Conservation (phyloP, 768 basidiomycete species). For the Lepiota venenata region DNA sequence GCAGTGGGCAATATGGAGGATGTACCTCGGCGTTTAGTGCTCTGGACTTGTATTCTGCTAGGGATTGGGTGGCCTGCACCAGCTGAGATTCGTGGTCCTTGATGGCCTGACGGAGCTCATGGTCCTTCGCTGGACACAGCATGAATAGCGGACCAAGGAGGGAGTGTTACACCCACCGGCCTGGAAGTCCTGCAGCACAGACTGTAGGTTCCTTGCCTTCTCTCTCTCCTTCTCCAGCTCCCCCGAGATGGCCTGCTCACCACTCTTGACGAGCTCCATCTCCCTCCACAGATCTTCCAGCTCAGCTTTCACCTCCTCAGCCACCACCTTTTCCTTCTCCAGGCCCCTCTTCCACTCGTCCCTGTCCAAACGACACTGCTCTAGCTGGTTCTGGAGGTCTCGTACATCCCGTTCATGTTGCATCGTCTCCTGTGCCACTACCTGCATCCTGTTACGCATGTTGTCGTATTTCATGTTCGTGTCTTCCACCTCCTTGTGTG, state of each 20-base stretch:
- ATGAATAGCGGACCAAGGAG: neutral
- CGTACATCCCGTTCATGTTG: conserved; percentile 77
- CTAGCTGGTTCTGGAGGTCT: conserved; percentile 83
- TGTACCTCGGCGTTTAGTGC: conserved; percentile 84
- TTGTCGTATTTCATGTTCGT: conserved; percentile 66
- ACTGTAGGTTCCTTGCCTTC: conserved; percentile 81
- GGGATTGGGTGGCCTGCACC: conserved; percentile 59
- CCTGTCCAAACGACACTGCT: conserved; percentile 79
- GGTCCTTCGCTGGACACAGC: conserved; percentile 72
- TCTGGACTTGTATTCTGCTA: conserved; percentile 90
- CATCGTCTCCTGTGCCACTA: conserved; percentile 65
- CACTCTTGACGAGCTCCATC: conserved; percentile 61
- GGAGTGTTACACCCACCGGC: conserved; percentile 53
- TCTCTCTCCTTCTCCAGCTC: conserved; percentile 69
- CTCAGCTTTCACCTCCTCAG: conserved; percentile 66
- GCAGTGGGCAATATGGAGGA: conserved; percentile 1
- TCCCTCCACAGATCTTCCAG: conserved; percentile 58
- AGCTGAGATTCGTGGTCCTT: conserved; percentile 80
- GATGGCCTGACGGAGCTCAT: conserved; percentile 83
- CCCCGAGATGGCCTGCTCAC: conserved; percentile 47
- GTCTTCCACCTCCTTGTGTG: conserved; percentile 73
- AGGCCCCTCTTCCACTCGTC: conserved; percentile 53
- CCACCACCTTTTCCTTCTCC: conserved; percentile 59
- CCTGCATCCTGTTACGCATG: conserved; percentile 61
- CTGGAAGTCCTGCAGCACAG: conserved; percentile 95